These are phyloP conservation scores for Gaertneriomyces sp. DNA, from an alignment of 192 early-diverging fungal genomes.

Conservation along the genomic window DNA sequence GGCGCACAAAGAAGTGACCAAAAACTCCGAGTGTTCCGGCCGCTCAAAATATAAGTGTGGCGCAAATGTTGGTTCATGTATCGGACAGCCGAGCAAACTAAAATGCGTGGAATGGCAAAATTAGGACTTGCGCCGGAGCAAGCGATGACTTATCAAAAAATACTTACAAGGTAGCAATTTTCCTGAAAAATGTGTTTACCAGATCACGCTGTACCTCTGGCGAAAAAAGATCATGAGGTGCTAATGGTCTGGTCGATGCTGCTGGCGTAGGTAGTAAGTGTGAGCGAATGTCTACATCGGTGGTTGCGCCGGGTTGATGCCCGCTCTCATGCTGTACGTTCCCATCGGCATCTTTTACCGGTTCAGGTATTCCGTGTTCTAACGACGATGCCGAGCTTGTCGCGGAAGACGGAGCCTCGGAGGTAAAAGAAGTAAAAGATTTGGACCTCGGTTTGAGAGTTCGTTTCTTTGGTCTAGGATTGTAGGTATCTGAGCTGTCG, in stretches of 20 bases:
- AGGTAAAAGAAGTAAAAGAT: neutral
- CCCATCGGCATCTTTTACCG: no score
- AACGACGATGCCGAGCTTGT: neutral
- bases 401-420: neutral
- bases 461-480: no score
- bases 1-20: slow-evolving; percentile 18
- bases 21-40: slow-evolving; percentile 17
- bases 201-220: slow-evolving; percentile 16
- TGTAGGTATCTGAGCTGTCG: no score
- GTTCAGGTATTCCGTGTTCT: neutral
- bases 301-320: no score
- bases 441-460: neutral
- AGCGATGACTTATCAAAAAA: neutral
- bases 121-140: neutral
- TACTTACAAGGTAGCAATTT: slow-evolving; percentile 14
- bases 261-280: neutral
- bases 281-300: no score
- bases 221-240: slow-evolving; percentile 11
- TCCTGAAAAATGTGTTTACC: slow-evolving; percentile 6
- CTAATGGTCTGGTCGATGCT: neutral
- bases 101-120: neutral
- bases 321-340: no score
- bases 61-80: slow-evolving; percentile 15
- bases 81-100: slow-evolving; percentile 7
- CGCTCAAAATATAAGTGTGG: slow-evolving; percentile 9